Base-by-base conservation (phyloP, 1,284 basidiomycete genomes). In the Melampsora americana region DNA sequence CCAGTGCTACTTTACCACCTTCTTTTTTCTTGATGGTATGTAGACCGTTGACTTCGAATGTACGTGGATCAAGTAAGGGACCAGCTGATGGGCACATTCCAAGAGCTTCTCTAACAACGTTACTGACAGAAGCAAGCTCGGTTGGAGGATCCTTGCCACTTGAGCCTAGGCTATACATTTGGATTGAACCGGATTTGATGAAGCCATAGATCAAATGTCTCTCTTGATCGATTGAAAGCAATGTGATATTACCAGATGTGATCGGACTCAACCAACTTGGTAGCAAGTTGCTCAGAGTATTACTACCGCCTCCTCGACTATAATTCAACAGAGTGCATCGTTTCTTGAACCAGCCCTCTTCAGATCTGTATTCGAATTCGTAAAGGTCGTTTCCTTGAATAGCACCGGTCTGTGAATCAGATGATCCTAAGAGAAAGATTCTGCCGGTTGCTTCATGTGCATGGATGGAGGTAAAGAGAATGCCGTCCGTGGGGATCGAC, bases 271-370 rank as follows among this genome's bases (percentile, higher is more conserved):
- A 77, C 79, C 82, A 79, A 48, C 79, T 81, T 0, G 83, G 82
- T 46, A 82, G 76, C 68, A 83, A 77, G 56, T 82, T 81, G 70
- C 81, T 79, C 35, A 83, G 80, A 14, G 81, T 81, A 12, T 82
- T 80, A 61, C 83, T 82, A 79, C 80, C 75, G 32, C 80, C 79
- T 35, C 80, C 80, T 39, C 91, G 80, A 20, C 83, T 83, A 66
- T 83, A 90, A 80, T 95, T 95, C 81, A 91, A 86, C 74, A 95
- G 85, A 80, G 91, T 89, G 67, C 83, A 81, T 79, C 84, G 81
- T 81, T 92, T 93, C 74, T 89, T 91, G 84, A 97, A 95, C 94
- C 94, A 97, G 0, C 92, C 91, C 81, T 95, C 92, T 79, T 88
- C 90, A 78, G 92, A 89, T 81, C 93, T 91, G 83, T 99, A 99